Percentiles rank a stretch among this genome's conserved stretches.
Evolutionary conservation across 768 basidiomycete species (phyloP).

Genomic region (Chalciporus piperatus): DNA sequence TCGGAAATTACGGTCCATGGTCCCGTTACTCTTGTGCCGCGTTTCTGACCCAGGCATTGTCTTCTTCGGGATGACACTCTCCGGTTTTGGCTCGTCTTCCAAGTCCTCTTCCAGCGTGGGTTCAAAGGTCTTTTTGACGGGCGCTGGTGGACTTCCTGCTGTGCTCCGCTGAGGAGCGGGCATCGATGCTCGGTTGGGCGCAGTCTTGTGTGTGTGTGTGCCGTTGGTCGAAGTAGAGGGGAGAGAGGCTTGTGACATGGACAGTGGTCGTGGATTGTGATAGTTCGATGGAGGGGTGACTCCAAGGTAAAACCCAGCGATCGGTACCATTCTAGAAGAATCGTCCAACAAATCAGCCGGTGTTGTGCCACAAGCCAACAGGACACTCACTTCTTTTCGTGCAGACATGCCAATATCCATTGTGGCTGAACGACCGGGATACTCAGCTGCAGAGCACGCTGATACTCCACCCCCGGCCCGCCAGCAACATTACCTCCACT

Average conservation of each 20-base stretch:
- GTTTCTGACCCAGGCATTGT: conserved; percentile 10
- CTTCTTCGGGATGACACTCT: conserved; percentile 24
- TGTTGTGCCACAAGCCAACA: neutral
- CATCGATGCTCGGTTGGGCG: conserved; percentile 64
- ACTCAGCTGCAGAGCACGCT: conserved; percentile 89
- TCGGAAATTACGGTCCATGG: conserved; percentile 76
- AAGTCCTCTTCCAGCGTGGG: conserved; percentile 51
- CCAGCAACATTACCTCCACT: conserved; percentile 51
- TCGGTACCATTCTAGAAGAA: conserved; percentile 76
- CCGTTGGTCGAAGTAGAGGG: conserved; percentile 38
- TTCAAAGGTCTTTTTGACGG: conserved; percentile 39
- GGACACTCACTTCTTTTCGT: conserved; percentile 70
- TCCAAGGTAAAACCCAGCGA: conserved; percentile 79
- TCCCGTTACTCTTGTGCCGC: conserved; percentile 55
- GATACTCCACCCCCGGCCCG: conserved; percentile 83
- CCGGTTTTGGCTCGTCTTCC: conserved; percentile 34
- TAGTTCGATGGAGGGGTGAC: conserved; percentile 47
- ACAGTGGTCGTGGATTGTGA: conserved; percentile 54
- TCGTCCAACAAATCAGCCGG: neutral
- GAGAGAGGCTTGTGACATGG: conserved; percentile 69
- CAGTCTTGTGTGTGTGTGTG: conserved; percentile 31
- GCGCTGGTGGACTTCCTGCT: conserved; percentile 40
- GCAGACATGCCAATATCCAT: conserved; percentile 89
- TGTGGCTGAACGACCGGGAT: conserved; percentile 94
- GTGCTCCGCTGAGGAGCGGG: conserved; percentile 50